phyloP scores from a whole-genome alignment of 208 protist genomes.

The Trypanosoma lewisi region DNA sequence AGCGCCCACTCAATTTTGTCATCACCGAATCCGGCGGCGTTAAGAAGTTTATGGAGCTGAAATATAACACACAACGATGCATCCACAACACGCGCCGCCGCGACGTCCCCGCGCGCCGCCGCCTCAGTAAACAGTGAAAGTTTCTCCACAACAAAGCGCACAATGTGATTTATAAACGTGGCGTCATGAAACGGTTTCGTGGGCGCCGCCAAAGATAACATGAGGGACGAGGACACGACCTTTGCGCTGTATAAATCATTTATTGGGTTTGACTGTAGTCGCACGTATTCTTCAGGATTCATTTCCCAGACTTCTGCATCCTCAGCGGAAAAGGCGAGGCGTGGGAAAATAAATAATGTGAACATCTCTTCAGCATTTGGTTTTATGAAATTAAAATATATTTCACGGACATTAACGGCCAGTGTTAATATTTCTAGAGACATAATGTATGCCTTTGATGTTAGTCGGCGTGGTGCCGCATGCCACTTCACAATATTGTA shows the following conservation, averaged over 20 bases:
- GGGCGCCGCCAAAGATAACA: conserved; percentile 60
- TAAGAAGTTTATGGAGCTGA: conserved; percentile 65
- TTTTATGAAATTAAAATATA: conserved; percentile 50
- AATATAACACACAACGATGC: conserved; percentile 71
- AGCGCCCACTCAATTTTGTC: conserved; percentile 85
- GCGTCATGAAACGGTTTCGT: conserved; percentile 69
- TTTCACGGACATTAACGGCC: conserved; percentile 34
- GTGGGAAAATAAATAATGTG: conserved; percentile 82
- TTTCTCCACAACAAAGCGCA: conserved; percentile 77
- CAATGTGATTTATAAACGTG: conserved; percentile 45
- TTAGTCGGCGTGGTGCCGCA: conserved; percentile 41
- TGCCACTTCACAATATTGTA: conserved; percentile 81
- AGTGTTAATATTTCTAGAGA: conserved; percentile 66
- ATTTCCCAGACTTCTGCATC: conserved; percentile 86
- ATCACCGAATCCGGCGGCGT: conserved; percentile 50
- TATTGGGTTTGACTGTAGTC: conserved; percentile 72
- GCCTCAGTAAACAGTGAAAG: conserved; percentile 49
- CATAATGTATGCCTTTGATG: conserved; percentile 86
- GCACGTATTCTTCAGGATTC: conserved; percentile 92
- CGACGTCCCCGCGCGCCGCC: conserved; percentile 38
- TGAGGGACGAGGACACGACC: conserved; percentile 62
- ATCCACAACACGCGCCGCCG: conserved; percentile 68
- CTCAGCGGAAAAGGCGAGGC: conserved; percentile 75
- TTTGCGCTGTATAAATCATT: conserved; percentile 84
- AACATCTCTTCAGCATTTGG: conserved; percentile 74